Evolutionary conservation across 2,329 filamentous ascomycete species (phyloP).

Genomic region (Ambrosiella cleistominuta): DNA sequence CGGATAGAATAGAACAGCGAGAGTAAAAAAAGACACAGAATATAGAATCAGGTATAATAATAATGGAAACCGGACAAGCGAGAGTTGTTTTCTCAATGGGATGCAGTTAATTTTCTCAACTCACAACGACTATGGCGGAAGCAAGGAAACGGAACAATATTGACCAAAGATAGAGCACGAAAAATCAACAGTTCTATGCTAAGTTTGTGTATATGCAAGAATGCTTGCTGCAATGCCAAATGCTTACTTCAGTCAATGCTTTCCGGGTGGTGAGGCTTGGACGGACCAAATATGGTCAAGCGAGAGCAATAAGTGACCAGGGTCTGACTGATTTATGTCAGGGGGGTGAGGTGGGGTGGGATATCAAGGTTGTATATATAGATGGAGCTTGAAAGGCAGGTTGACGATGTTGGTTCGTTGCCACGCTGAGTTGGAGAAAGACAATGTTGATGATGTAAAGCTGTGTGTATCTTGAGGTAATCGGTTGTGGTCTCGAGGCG

Average conservation of each 20-base stretch:
- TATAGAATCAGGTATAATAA: too few species aligned
- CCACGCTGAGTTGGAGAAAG: neutral
- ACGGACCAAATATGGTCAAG: neutral
- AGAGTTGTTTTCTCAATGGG: too few species aligned
- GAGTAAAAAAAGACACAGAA: too few species aligned
- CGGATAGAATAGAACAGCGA: too few species aligned
- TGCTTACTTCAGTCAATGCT: neutral
- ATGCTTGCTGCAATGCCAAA: neutral
- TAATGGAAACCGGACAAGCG: too few species aligned
- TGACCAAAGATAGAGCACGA: neutral
- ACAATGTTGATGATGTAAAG: neutral
- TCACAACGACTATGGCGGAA: too few species aligned
- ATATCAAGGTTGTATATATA: neutral
- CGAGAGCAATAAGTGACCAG: neutral
- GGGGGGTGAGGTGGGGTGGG: too few species aligned
- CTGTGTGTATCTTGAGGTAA: neutral
- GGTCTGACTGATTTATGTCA: neutral
- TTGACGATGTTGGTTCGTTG: too few species aligned
- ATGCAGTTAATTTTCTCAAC: too few species aligned
- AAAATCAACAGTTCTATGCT: neutral
- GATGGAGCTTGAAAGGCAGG: neutral
- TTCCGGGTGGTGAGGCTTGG: neutral
- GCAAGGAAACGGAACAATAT: neutral
- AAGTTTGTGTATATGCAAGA: neutral
- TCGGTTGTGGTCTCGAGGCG: neutral